Evolutionary conservation across 129 eudicot species (phyloP), one percentile per base, ranked within the genome.

Genomic region (Flaveria linearis): DNA sequence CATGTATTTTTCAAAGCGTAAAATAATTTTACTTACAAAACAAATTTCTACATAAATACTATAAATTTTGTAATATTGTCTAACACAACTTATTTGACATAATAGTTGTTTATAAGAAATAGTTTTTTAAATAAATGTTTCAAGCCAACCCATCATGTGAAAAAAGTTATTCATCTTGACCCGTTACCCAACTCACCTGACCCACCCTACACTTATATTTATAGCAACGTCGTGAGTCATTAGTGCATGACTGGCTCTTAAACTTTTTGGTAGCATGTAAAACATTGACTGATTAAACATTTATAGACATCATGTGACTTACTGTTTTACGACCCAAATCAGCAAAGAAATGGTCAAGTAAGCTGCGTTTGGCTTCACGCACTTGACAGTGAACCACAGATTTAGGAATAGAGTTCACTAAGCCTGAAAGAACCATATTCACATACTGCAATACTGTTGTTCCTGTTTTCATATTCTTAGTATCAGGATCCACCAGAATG

Each of bases 381-480:
- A 85, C 89, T 82, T 85, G 89, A 72, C 86, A 85, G 49, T 85
- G 80, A 55, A 82, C 88, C 63, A 85, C 86, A 4, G 88, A 83
- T 71, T 85, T 85, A 9, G 88, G 86, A 82, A 85, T 78, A 20
- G 88, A 82, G 81, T 75, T 82, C 83, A 74, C 76, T 20, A 86
- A 76, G 13, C 87, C 82, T 7, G 76, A 84, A 55, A 83, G 81
- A 16, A 83, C 85, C 87, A 77, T 81, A 74, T 82, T 75, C 76
- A 86, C 85, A 51, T 86, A 86, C 41, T 82, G 86, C 68, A 82
- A 53, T 1, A 82, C 76, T 3, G 80, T 82, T 4, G 66, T 61
- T 22, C 82, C 86, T 82, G 75, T 68, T 53, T 55, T 7, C 66
- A 63, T 7, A 63, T 63, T 28, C 45, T 1, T 63, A 14, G 69